Conservation (phyloP, 495 filamentous ascomycete genomes). For the Tuber borchii region DNA sequence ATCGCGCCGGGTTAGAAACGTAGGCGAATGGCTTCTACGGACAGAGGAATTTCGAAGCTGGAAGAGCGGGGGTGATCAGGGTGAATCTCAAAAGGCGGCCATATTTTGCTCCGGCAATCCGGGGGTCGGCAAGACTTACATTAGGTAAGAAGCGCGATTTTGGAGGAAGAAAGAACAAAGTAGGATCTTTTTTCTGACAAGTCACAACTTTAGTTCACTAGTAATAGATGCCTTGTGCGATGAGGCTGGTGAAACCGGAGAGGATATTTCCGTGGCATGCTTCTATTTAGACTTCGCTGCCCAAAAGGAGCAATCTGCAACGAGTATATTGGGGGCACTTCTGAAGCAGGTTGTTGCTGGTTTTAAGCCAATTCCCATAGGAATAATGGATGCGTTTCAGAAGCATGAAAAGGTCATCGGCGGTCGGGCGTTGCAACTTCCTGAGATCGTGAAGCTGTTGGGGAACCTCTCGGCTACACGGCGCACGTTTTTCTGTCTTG, state of each 20-base stretch:
- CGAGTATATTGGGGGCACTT: background rate
- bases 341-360: background rate
- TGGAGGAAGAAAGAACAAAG: background rate
- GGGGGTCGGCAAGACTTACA: background rate
- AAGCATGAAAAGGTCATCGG: background rate
- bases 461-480: background rate
- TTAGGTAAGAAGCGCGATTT: background rate
- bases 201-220: background rate
- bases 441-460: background rate
- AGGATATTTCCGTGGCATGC: background rate
- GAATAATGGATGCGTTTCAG: background rate
- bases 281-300: background rate
- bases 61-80: too few relatives aligned
- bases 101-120: background rate
- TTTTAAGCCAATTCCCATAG: background rate
- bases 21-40: background rate
- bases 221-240: background rate
- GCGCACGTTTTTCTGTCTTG: background rate
- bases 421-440: background rate
- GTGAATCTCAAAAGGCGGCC: background rate
- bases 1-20: background rate
- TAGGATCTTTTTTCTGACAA: background rate
- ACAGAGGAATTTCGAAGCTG: background rate
- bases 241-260: background rate
- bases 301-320: background rate